A percentile compares a stretch with the other conserved stretches of the same genome.
phyloP scores from a whole-genome alignment of 352 stramenopile species.

The Elongisporangium prolatum region DNA sequence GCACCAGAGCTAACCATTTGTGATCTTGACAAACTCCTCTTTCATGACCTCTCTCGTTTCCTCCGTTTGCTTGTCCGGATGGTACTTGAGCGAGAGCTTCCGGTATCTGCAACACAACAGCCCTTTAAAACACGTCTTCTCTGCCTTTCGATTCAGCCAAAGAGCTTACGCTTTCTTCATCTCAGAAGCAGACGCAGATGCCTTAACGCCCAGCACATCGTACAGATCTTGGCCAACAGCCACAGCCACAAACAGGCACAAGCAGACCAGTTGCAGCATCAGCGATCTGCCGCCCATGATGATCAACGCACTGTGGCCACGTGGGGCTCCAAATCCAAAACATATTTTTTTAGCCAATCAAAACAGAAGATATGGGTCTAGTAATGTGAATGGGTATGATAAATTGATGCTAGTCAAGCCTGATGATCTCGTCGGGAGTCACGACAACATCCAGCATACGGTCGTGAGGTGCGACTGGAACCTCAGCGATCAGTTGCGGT shows the following conservation, averaged over 20 bases:
- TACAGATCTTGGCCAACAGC: constrained; percentile 57
- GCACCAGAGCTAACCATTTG: constrained; percentile 23
- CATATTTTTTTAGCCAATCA: constrained; percentile 5
- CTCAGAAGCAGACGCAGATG: constrained; percentile 41
- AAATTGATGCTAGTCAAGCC: neutral
- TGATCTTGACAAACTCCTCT: constrained; percentile 74
- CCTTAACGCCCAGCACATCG: constrained; percentile 56
- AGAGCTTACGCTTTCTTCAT: constrained; percentile 35
- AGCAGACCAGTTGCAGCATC: constrained; percentile 30
- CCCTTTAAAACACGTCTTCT: neutral
- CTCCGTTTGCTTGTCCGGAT: constrained; percentile 91
- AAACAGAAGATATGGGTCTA: neutral
- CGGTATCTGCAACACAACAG: constrained; percentile 56
- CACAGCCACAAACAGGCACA: constrained; percentile 33
- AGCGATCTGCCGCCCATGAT: constrained; percentile 1
- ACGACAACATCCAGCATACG: constrained; percentile 61
- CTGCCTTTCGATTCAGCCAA: neutral
- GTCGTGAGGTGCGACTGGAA: constrained; percentile 63
- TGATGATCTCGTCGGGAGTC: constrained; percentile 54
- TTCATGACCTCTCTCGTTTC: constrained; percentile 54
- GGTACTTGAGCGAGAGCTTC: constrained; percentile 92
- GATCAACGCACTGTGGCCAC: neutral
- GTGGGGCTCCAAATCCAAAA: neutral
- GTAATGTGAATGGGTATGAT: neutral
- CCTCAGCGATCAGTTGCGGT: constrained; percentile 52